Conservation (phyloP, 306 rosid genomes). For the Abrus precatorius region DNA sequence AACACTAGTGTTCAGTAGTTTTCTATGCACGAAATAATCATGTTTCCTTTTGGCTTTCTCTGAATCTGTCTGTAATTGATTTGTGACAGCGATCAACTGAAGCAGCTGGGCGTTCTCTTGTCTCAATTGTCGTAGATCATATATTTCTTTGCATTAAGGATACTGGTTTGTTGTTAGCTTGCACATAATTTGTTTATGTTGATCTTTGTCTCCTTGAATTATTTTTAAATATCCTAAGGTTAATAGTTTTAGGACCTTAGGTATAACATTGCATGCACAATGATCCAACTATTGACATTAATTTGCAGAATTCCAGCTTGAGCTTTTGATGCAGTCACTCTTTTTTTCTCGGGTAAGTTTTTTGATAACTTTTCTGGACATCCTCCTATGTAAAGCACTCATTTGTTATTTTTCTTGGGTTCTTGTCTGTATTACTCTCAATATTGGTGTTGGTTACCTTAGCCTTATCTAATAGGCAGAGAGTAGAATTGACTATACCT, state of each 20-base stretch:
- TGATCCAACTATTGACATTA: conserved; percentile 45
- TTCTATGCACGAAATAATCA: conserved; percentile 36
- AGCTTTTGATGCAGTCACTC: conserved; percentile 93
- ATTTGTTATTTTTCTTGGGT: conserved; percentile 27
- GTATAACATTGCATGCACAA: conserved; percentile 28
- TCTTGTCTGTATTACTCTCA: conserved; percentile 33
- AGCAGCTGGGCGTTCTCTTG: conserved; percentile 89
- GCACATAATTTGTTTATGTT: not conserved
- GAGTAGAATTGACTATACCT: conserved; percentile 11
- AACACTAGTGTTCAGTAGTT: conserved; percentile 28
- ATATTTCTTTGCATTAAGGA: conserved; percentile 92
- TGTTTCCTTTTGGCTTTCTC: conserved; percentile 42
- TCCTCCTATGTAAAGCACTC: not conserved
- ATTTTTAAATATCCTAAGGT: conserved; percentile 29
- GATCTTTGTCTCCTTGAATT: conserved; percentile 32
- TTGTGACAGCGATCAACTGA: conserved; percentile 79
- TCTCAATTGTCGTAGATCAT: conserved; percentile 88
- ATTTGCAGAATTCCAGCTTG: conserved; percentile 92
- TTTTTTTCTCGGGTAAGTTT: conserved; percentile 85
- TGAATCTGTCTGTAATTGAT: conserved; percentile 48
- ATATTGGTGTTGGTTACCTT: conserved; percentile 11
- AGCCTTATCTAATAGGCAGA: conserved; percentile 37
- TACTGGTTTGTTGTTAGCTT: conserved; percentile 68
- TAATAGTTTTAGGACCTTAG: conserved; percentile 30
- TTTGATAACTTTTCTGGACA: conserved; percentile 23